Evolutionary conservation across 345 rosid species (phyloP).

Genomic region (Nephelium lappaceum): DNA sequence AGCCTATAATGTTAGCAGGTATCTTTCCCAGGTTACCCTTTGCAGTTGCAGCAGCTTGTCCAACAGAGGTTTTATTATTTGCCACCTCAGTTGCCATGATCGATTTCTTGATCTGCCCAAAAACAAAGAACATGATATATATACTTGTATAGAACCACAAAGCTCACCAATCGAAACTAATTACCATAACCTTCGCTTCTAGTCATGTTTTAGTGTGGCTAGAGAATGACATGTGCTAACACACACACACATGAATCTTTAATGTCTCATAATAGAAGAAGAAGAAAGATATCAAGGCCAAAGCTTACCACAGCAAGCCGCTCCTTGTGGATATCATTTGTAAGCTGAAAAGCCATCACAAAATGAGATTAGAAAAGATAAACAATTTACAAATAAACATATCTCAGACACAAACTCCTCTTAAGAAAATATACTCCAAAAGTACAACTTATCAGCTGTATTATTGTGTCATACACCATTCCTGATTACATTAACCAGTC

Average conservation of each 20-base stretch:
- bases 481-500: slow-evolving; percentile 9
- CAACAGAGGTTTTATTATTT: slow-evolving; percentile 46
- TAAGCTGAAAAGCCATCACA: slow-evolving; percentile 47
- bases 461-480: neutral
- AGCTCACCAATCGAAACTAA: neutral
- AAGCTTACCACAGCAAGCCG: slow-evolving; percentile 78
- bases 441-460: neutral
- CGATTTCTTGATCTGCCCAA: slow-evolving; percentile 78
- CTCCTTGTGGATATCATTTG: slow-evolving; percentile 86
- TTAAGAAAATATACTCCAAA: neutral
- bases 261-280: slow-evolving; percentile 3
- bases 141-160: neutral
- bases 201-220: neutral
- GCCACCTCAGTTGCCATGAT: slow-evolving; percentile 51
- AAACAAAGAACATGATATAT: neutral
- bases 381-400: neutral
- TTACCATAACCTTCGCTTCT: neutral
- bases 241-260: neutral
- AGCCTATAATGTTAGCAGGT: slow-evolving; percentile 52
- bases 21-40: slow-evolving; percentile 67
- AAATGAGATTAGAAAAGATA: neutral
- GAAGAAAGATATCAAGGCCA: slow-evolving; percentile 1
- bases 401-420: neutral
- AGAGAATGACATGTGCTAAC: neutral
- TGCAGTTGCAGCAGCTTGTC: slow-evolving; percentile 55